These are phyloP conservation scores for Tuber microsphaerosporum DNA, from an alignment of 495 filamentous ascomycete genomes.

Conservation along the genomic window DNA sequence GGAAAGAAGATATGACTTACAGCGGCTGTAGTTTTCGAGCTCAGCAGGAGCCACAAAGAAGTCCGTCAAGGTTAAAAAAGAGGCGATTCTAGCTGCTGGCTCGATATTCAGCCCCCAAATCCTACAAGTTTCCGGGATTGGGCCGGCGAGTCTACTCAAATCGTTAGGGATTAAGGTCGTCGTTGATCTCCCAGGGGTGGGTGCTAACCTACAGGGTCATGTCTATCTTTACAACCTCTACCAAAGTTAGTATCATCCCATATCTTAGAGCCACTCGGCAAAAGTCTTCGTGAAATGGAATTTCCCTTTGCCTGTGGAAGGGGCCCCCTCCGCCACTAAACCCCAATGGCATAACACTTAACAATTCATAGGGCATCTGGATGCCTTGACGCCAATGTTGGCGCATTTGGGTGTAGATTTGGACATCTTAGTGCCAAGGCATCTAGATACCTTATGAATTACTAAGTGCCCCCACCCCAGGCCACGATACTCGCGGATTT, in stretches of 20 bases:
- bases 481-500: neutral
- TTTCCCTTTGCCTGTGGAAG: neutral
- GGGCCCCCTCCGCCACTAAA: too few species aligned
- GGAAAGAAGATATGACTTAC: neutral
- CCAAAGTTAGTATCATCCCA: neutral
- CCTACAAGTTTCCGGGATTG: constrained; percentile 48
- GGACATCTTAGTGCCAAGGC: neutral
- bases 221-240: neutral
- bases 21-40: neutral
- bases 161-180: constrained; percentile 44
- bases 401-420: neutral
- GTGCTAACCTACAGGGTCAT: constrained; percentile 50
- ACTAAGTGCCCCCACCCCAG: neutral
- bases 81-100: constrained; percentile 48
- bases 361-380: neutral
- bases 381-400: neutral
- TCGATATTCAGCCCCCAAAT: constrained; percentile 47
- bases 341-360: neutral
- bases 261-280: neutral
- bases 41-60: neutral
- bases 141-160: constrained; percentile 44
- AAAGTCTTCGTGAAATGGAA: neutral
- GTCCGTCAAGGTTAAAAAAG: constrained; percentile 41
- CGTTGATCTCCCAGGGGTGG: constrained; percentile 49
- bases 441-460: neutral